phyloP scores from a whole-genome alignment of 495 filamentous ascomycete species.

The Penicillium taxi region DNA sequence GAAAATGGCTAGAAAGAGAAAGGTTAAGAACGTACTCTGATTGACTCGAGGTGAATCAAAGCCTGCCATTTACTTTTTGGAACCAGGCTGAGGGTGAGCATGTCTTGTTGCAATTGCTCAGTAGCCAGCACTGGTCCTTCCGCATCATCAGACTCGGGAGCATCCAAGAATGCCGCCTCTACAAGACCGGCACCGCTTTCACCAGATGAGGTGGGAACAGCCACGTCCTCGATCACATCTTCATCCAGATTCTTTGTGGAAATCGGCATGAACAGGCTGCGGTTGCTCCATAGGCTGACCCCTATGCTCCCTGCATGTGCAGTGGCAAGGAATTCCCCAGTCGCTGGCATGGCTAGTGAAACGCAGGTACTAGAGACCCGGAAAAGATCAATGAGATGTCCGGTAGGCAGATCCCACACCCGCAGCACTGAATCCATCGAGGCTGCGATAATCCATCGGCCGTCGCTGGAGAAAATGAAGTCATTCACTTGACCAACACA shows the following conservation, averaged over 20 bases:
- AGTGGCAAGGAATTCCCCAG: constrained; percentile 87
- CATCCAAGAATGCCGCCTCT: constrained; percentile 59
- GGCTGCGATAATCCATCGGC: constrained; percentile 85
- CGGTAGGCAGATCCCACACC: constrained; percentile 93
- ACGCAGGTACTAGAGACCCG: constrained; percentile 66
- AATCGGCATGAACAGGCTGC: constrained; percentile 78
- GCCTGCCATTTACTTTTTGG: constrained; percentile 91
- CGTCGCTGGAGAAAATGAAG: constrained; percentile 87
- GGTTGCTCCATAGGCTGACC: constrained; percentile 90
- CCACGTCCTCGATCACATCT: constrained; percentile 54
- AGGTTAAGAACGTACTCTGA: constrained; percentile 56
- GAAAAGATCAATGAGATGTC: constrained; percentile 88
- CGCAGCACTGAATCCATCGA: constrained; percentile 75
- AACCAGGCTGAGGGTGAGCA: constrained; percentile 82
- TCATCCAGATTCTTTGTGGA: constrained; percentile 75
- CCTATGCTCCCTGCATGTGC: constrained; percentile 79
- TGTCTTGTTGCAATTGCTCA: constrained; percentile 69
- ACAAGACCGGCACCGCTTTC: constrained; percentile 66
- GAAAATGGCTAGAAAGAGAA: neutral
- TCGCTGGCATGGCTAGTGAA: constrained; percentile 76
- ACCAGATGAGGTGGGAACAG: constrained; percentile 67
- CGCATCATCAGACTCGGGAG: constrained; percentile 38
- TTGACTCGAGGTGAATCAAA: constrained; percentile 78
- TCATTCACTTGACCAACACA: constrained; percentile 74
- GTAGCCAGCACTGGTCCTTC: constrained; percentile 44